A percentile compares a stretch with the other conserved stretches of the same genome.
These are phyloP conservation scores for Cystobasidium slooffiae DNA, from an alignment of 1,284 basidiomycete genomes.

Conservation along the genomic window DNA sequence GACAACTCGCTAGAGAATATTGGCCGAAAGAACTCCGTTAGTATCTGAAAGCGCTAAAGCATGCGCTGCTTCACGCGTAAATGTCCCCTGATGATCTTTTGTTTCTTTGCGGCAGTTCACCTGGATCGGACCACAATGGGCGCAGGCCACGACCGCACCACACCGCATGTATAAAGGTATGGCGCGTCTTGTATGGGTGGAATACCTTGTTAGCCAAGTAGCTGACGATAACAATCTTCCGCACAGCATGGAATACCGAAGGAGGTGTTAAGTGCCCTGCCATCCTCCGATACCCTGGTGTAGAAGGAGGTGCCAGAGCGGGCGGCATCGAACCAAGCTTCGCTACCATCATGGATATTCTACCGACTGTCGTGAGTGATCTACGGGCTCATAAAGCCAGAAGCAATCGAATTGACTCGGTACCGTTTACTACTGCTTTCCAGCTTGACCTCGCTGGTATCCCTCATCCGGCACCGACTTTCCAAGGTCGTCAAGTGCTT, in stretches of 20 bases:
- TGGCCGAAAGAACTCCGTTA: conserved; percentile 36
- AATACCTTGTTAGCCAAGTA: neutral
- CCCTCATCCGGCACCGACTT: conserved; percentile 4
- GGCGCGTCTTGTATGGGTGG: neutral
- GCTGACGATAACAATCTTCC: neutral
- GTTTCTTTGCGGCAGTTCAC: too few species aligned
- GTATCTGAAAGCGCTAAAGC: too few species aligned
- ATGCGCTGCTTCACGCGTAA: too few species aligned
- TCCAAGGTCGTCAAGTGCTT: conserved; percentile 18
- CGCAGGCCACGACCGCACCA: conserved; percentile 50
- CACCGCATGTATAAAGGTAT: conserved; percentile 48
- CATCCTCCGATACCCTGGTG: conserved; percentile 6
- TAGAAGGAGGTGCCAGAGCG: neutral
- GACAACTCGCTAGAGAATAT: conserved; percentile 53
- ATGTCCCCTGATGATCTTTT: too few species aligned
- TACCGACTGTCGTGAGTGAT: conserved; percentile 45
- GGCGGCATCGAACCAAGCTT: conserved; percentile 27
- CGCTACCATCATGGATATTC: conserved; percentile 50
- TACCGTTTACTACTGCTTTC: neutral
- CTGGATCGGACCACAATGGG: conserved; percentile 45
- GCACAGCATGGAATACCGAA: conserved; percentile 20
- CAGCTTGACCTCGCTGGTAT: conserved; percentile 20
- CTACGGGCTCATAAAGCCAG: too few species aligned
- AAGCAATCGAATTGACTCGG: neutral
- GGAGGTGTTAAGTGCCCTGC: conserved; percentile 25